Percentiles rank a stretch among this genome's conserved stretches.
Conservation (phyloP, 768 basidiomycete species). For the Lactarius sp. region DNA sequence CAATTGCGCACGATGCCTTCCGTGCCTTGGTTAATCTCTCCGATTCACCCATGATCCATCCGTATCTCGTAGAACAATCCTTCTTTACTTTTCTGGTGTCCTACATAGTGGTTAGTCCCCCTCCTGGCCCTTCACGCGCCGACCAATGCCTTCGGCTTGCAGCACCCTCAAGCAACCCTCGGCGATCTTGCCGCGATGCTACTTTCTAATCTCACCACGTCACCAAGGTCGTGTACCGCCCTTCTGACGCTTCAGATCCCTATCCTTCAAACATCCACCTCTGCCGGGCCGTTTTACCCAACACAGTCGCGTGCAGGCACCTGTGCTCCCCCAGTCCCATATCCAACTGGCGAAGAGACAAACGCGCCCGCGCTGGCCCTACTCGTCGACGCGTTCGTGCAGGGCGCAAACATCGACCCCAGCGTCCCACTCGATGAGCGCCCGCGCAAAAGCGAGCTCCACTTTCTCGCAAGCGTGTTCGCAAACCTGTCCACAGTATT, state of each 20-base stretch:
- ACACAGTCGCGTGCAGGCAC: slow-evolving; percentile 77
- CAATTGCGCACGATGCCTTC: slow-evolving; percentile 91
- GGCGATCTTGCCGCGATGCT: slow-evolving; percentile 97
- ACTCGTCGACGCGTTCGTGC: slow-evolving; percentile 85
- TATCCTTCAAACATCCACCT: slow-evolving; percentile 46
- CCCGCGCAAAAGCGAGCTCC: slow-evolving; percentile 68
- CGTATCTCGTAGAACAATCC: slow-evolving; percentile 59
- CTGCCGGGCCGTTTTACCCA: slow-evolving; percentile 61
- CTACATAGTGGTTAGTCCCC: slow-evolving; percentile 76
- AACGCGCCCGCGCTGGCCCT: slow-evolving; percentile 68
- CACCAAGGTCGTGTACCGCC: slow-evolving; percentile 57
- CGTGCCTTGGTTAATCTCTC: slow-evolving; percentile 91
- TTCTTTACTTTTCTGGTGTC: slow-evolving; percentile 83
- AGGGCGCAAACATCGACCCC: slow-evolving; percentile 57
- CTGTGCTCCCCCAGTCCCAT: slow-evolving; percentile 66
- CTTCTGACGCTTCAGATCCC: slow-evolving; percentile 64
- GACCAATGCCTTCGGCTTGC: slow-evolving; percentile 11
- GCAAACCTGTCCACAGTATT: slow-evolving; percentile 80
- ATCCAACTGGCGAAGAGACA: slow-evolving; percentile 49
- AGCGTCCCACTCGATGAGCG: slow-evolving; percentile 45
- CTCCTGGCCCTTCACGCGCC: background rate
- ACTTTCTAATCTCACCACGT: slow-evolving; percentile 86
- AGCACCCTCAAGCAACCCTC: slow-evolving; percentile 68
- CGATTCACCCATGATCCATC: slow-evolving; percentile 66
- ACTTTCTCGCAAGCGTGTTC: slow-evolving; percentile 93